Base-by-base conservation (phyloP, 495 filamentous ascomycete species). In the Ascodesmis nigricans region DNA sequence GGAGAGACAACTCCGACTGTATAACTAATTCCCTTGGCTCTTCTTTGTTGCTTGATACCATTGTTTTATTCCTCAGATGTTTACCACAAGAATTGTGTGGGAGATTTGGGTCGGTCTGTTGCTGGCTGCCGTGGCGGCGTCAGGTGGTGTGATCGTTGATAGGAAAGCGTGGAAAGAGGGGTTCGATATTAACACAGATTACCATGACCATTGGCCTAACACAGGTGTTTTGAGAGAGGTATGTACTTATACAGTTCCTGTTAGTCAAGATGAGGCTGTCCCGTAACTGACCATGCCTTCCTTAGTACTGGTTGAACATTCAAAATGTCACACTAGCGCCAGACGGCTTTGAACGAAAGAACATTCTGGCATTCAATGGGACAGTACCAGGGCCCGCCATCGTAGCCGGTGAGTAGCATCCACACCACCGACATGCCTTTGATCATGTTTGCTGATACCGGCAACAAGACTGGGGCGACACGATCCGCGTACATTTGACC, bases 171-270 rank as follows among this genome's bases (percentile, higher is more conserved):
- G n/a, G n/a, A n/a, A n/a, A n/a, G n/a, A n/a, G n/a, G n/a, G n/a
- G n/a, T n/a, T n/a, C 34, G 52, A 59, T 36, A 66, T 71, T 47
- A 47, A 65, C 31, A 70, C 67, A 0, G 62, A 73, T 47, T 70
- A 65, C 38, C 55, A 57, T 5, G 48, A 44, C 4, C 50, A 39
- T 1, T 58, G 52, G 5, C 68, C 66, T 3, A 46, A 64, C 36
- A 62, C 59, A 20, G 59, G 59, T 19, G 59, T 58, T 18, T 57
- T 53, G 14, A 43, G 53, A 30, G 55, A 58, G 36, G 50, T 52
- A 45, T n/a, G 2, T 5, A 2, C 19, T 31, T 14, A 22, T 24
- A 38, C 22, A 25, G 35, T n/a, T 20, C 33, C 27, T 21, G 26
- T 13, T 11, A 30, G 4, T 14, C 5, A 15, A 11, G 21, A 10